Evolutionary conservation across 202 grass and related monocot genomes (phyloP), one percentile per base, ranked within the genome.

Genomic region (Dendrocalamus latiflorus): DNA sequence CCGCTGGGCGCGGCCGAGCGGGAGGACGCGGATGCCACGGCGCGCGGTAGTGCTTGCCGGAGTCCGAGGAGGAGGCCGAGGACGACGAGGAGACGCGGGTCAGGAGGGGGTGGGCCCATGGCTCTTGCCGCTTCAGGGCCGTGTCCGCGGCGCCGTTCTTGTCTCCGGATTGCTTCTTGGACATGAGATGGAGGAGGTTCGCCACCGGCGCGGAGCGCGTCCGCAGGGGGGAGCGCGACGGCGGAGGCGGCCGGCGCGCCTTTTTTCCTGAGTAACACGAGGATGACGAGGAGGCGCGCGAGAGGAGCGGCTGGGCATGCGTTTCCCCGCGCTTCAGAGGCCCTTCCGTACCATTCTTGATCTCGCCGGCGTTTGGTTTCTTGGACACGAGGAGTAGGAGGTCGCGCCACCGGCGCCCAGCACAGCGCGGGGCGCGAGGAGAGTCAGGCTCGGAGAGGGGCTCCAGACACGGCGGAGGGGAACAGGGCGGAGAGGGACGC

Each of bases 381-480:
- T 33, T 85, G 51, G 83, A 51, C 5, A 87, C 85, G 78, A 89
- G 75, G 1, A 75, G 76, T 8, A 94, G 76, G 12, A 94, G 80
- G 71, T 91, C 91, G 18, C 91, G 74, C 91, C 86, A 91, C 80
- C 88, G 76, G 1, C 78, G 83, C 9, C 84, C 86, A 0, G 76
- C 22, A 70, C 91, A 94, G 2, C 88, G 75, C 36, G 91, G 91
- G 22, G 88, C 88, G 13, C 85, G 82, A 15, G 91, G 91, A 2
- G 88, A 94, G 12, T 42, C 72, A 9, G 79, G 83, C 60, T 83
- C 75, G 2, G 82, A 53, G 11, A 44, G 55, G 24, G 65, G 80
- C 50, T 79, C 84, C 37, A 49, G 3, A 38, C 70, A 59, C 47
- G 67, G 68, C 8, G 88, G 67, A 9, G 79, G 71, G 43, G 87